These are phyloP conservation scores for Solanum hybrid DNA, from an alignment of 305 asterid species.

Conservation along the genomic window DNA sequence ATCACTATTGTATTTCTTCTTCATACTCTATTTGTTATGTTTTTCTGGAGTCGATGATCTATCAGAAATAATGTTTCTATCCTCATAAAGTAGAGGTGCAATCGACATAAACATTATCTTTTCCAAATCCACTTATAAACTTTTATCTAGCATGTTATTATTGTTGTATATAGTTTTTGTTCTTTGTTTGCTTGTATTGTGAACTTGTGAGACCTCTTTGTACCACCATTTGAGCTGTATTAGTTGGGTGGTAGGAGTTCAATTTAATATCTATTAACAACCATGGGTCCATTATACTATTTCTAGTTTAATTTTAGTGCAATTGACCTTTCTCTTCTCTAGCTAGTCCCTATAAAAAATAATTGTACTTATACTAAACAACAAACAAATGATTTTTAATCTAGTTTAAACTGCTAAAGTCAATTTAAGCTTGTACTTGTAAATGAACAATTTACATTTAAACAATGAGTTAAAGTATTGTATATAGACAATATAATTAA, in stretches of 20 bases:
- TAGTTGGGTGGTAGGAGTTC: conserved; percentile 15
- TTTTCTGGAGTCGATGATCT: accelerated
- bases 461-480: background rate
- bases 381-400: background rate
- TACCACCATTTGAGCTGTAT: background rate
- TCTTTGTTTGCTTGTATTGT: background rate
- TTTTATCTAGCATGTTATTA: background rate
- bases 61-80: background rate
- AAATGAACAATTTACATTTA: background rate
- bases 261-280: conserved; percentile 10
- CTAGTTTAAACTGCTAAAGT: background rate
- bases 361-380: background rate
- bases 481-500: background rate
- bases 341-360: background rate
- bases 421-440: background rate
- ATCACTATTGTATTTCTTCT: background rate
- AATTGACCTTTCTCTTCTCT: background rate
- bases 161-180: background rate
- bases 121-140: background rate
- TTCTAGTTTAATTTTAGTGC: background rate
- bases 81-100: accelerated
- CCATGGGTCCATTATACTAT: conserved; percentile 24
- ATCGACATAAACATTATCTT: background rate
- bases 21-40: background rate
- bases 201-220: background rate